Evolutionary conservation across 495 filamentous ascomycete species (phyloP).

Genomic region (Podospora pseudoanserina): DNA sequence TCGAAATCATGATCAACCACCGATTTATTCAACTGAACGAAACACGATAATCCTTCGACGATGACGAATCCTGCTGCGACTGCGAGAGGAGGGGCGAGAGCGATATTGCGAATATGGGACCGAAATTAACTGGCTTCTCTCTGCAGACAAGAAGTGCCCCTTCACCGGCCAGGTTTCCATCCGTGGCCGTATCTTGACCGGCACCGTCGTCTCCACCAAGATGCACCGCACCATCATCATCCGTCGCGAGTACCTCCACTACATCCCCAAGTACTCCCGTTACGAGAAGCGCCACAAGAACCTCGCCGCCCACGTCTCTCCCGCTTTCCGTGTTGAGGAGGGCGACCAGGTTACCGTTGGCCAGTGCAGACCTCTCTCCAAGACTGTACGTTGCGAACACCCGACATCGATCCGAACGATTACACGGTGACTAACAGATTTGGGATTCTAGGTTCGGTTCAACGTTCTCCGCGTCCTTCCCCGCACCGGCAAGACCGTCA

Average conservation of each 20-base stretch:
- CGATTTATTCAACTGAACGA: constrained; percentile 8
- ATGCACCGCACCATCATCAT: constrained; percentile 99
- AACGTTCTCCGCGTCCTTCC: constrained; percentile 97
- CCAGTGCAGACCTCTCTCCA: constrained; percentile 96
- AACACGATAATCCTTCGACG: constrained; percentile 6
- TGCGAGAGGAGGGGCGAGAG: background rate
- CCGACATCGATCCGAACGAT: background rate
- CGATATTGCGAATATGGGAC: constrained; percentile 2
- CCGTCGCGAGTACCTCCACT: constrained; percentile 99
- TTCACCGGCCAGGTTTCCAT: constrained; percentile 98
- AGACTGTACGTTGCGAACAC: constrained; percentile 72
- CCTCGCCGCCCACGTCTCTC: constrained; percentile 95
- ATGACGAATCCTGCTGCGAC: background rate
- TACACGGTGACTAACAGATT: constrained; percentile 16
- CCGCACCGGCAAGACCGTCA: constrained; percentile 92
- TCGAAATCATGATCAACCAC: background rate
- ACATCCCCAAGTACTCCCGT: constrained; percentile 96
- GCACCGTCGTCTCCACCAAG: constrained; percentile 98
- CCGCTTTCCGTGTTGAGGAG: constrained; percentile 99
- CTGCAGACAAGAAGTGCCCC: constrained; percentile 98
- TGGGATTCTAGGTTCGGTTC: constrained; percentile 76
- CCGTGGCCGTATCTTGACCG: constrained; percentile 99
- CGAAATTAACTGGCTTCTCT: constrained; percentile 23
- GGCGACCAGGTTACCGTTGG: constrained; percentile 99
- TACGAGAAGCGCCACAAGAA: constrained; percentile 99